phyloP scores from a whole-genome alignment of 1,284 basidiomycete genomes.

The Ustilago vetiveriae region DNA sequence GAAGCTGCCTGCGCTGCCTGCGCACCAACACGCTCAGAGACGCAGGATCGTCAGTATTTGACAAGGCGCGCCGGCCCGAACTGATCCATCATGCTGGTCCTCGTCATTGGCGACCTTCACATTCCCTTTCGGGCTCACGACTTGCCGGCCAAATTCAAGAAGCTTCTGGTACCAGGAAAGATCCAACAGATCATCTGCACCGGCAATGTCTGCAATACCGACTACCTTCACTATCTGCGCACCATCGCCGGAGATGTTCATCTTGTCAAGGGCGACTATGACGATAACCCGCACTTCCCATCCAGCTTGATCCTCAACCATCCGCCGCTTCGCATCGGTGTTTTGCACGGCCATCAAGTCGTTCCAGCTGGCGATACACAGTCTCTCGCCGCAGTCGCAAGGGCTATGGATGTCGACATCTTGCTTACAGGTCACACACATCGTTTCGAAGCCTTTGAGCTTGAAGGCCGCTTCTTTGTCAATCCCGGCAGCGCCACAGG shows the following conservation, averaged over 20 bases:
- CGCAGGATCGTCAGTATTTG: too few species aligned
- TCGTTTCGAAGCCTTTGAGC: slow-evolving; percentile 93
- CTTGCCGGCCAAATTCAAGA: slow-evolving; percentile 94
- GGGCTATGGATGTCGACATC: slow-evolving; percentile 96
- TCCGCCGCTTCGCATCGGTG: slow-evolving; percentile 87
- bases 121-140: slow-evolving; percentile 74
- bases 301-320: slow-evolving; percentile 84
- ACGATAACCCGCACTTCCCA: slow-evolving; percentile 84
- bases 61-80: not conserved
- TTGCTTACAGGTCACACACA: slow-evolving; percentile 93
- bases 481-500: slow-evolving; percentile 96
- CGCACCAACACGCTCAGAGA: too few species aligned
- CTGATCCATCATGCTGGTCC: slow-evolving; percentile 54
- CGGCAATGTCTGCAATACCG: slow-evolving; percentile 95
- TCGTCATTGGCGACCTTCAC: slow-evolving; percentile 64
- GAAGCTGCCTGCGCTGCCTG: too few species aligned
- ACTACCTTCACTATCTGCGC: slow-evolving; percentile 95
- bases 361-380: slow-evolving; percentile 91
- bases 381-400: slow-evolving; percentile 82
- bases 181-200: slow-evolving; percentile 98
- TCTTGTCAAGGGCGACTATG: slow-evolving; percentile 92
- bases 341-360: slow-evolving; percentile 93
- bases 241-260: slow-evolving; percentile 95
- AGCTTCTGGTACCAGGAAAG: slow-evolving; percentile 91
- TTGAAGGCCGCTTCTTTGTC: slow-evolving; percentile 90